Percentiles rank a stretch among this genome's conserved stretches.
These are phyloP conservation scores for Salvia miltiorrhiza DNA, from an alignment of 257 asterid species.

Conservation along the genomic window DNA sequence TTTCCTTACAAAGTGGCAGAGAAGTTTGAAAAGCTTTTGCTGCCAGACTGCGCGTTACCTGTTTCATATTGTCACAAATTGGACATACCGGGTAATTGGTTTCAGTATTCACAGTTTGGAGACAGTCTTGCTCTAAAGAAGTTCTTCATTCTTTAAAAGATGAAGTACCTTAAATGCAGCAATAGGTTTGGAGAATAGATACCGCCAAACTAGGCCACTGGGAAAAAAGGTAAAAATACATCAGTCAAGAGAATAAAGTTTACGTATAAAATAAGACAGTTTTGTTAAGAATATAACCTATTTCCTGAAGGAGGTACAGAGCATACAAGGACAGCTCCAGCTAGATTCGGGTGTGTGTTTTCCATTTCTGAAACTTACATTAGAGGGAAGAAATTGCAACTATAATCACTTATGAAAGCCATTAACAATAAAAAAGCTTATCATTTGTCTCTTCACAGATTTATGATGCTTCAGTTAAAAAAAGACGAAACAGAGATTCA, in stretches of 20 bases:
- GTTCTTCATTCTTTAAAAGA: slow-evolving; percentile 4
- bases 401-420: neutral
- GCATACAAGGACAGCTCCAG: slow-evolving; percentile 76
- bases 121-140: neutral
- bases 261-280: neutral
- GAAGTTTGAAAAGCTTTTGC: slow-evolving; percentile 95
- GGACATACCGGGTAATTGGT: neutral
- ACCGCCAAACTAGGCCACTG: slow-evolving; percentile 89
- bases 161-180: slow-evolving; percentile 81
- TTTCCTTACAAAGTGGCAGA: slow-evolving; percentile 83
- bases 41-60: slow-evolving; percentile 94
- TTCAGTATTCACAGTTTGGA: neutral
- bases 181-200: slow-evolving; percentile 85
- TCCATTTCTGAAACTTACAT: slow-evolving; percentile 37
- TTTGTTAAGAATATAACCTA: slow-evolving; percentile 46
- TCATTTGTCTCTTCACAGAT: neutral
- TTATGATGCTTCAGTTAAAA: neutral
- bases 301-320: slow-evolving; percentile 96
- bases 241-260: slow-evolving; percentile 18
- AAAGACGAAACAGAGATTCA: no score
- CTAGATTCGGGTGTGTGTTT: slow-evolving; percentile 41
- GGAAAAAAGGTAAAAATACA: slow-evolving; percentile 19
- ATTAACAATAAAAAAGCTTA: neutral
- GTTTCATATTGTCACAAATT: slow-evolving; percentile 15
- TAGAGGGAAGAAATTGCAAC: slow-evolving; percentile 11